phyloP scores from a whole-genome alignment of 2,329 filamentous ascomycete genomes.

The Neoascochyta sp. region DNA sequence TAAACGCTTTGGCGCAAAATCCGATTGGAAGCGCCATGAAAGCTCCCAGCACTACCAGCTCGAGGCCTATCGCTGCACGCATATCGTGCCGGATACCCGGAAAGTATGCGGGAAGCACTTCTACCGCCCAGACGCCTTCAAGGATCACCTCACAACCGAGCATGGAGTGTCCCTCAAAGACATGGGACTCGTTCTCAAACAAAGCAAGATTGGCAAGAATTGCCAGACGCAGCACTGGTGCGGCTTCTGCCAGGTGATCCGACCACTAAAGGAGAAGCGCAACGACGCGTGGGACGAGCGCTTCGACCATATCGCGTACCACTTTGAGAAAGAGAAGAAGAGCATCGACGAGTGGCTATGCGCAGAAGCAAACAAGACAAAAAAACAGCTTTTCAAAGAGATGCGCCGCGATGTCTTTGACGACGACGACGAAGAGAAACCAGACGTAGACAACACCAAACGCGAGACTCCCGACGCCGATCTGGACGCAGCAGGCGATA shows the following conservation, averaged over 20 bases:
- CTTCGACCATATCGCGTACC: conserved; percentile 72
- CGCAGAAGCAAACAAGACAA: conserved; percentile 36
- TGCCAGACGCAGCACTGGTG: conserved; percentile 75
- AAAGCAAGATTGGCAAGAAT: conserved; percentile 61
- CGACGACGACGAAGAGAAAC: no score
- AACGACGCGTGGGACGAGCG: conserved; percentile 58
- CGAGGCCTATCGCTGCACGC: conserved; percentile 68
- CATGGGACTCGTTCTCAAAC: conserved; percentile 45
- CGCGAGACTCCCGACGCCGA: no score
- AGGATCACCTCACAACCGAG: conserved; percentile 55
- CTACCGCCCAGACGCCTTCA: conserved; percentile 58
- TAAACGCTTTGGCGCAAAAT: conserved; percentile 84
- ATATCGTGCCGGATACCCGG: background rate
- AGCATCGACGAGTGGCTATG: conserved; percentile 57
- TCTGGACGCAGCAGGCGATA: no score
- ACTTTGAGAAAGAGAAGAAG: conserved; percentile 57
- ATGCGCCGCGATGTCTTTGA: no score
- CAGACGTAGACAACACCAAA: no score
- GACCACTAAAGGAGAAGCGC: conserved; percentile 51
- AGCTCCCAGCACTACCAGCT: conserved; percentile 70
- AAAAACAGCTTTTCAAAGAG: conserved; percentile 34
- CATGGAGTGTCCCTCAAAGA: conserved; percentile 42
- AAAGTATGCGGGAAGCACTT: conserved; percentile 56
- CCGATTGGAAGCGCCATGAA: conserved; percentile 92
- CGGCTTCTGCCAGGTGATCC: conserved; percentile 66